Evolutionary conservation across 225 moss, liverwort and hornwort genomes (phyloP).

Genomic region (Takakia lepidozioides): DNA sequence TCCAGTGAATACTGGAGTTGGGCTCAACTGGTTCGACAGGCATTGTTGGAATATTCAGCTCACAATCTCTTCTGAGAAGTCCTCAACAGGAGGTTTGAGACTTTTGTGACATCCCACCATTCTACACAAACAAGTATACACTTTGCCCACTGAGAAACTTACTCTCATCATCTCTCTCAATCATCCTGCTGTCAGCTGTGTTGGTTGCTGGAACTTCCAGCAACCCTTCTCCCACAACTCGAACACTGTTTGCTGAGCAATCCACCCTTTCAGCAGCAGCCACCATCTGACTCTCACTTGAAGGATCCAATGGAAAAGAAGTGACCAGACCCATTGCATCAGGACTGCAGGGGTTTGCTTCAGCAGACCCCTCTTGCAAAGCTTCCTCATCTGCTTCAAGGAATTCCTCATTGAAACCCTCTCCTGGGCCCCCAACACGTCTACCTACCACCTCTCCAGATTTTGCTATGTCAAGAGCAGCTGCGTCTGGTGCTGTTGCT

Average conservation of each 20-base stretch:
- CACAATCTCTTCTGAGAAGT: no score
- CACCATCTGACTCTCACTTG: conserved; percentile 4
- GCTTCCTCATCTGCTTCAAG: conserved; percentile 2
- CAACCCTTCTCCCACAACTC: neutral
- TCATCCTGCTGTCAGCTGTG: conserved; percentile 2
- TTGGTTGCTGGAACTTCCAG: conserved; percentile 1
- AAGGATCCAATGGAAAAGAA: conserved; percentile 8
- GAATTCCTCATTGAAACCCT: conserved; percentile 1
- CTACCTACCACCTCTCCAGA: no score
- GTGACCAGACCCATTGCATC: conserved; percentile 13
- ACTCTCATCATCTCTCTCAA: conserved; percentile 6
- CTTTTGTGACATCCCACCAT: no score
- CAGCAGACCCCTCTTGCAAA: conserved; percentile 5
- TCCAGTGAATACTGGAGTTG: no score
- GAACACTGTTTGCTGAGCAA: conserved; percentile 1
- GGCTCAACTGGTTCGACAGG: no score
- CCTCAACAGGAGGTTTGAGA: no score
- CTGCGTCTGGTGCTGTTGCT: no score
- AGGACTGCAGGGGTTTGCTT: conserved; percentile 4
- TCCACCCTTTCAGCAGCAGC: conserved; percentile 12
- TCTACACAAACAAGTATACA: no score
- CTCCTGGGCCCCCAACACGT: conserved; percentile 1
- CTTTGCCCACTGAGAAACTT: no score
- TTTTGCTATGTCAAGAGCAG: no score
- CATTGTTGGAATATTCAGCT: no score